Base-by-base conservation (phyloP, 2,329 filamentous ascomycete genomes). In the Ceratocystis papillata region DNA sequence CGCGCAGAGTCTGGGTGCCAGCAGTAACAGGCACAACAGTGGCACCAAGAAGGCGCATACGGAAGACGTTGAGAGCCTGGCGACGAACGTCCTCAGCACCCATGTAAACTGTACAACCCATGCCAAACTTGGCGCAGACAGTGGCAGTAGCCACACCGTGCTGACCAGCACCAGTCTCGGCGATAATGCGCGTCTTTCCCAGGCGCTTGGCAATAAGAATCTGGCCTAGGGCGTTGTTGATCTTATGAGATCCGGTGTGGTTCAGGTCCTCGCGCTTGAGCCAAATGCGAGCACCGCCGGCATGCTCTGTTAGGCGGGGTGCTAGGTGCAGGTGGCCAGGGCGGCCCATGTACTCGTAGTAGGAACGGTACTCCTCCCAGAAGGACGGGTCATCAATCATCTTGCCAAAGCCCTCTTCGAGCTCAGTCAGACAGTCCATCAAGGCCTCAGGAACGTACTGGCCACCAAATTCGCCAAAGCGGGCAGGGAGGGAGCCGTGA, bases 71-170 rank as follows among this genome's bases (percentile, higher is more conserved):
- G 67, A 99, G 82, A 1, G 94, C 93, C 76, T 99, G 94, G 71
- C 94, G 87, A 67, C 94, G 88, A 64, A 97, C 94, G 73, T 99
- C 94, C 78, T 99, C 94, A 72, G 67, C 68, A 72, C 94, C 94
- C 94, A 99, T 99, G 78, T 92, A 99, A 65, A 99, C 89, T 37
- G 91, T 96, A 75, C 94, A 99, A 75, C 93, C 88, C 92, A 99
- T 93, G 73, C 90, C 91, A 73, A 99, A 97, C 78, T 96, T 96
- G 73, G 94, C 94, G 73, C 94, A 97, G 28, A 97, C 91, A 0
- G 94, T 99, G 0, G 94, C 94, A 37, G 94, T 97, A 2, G 94
- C 94, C 46, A 99, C 94, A 79, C 94, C 94, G 77, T 99, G 94
- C 78, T 99, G 94, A 20, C 94, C 94, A 65, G 94, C 94, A 70